Conservation (phyloP, 2,329 filamentous ascomycete genomes). For the Dissoconium aciculare region DNA sequence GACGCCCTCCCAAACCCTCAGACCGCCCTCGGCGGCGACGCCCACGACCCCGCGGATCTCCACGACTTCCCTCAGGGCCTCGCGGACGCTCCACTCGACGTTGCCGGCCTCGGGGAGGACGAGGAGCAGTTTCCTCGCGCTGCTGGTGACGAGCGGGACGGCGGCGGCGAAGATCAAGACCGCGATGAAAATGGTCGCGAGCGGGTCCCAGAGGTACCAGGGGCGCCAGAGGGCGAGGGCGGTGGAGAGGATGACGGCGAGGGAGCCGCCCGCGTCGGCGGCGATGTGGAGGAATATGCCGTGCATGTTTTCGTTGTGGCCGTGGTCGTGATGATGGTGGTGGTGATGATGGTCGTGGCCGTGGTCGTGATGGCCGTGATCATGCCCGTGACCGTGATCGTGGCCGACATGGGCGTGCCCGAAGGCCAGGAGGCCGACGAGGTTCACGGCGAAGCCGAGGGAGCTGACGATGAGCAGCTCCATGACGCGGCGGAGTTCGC, state of each 20-base stretch:
- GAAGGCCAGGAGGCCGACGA: slow-evolving; percentile 82
- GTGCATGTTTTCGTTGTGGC: slow-evolving; percentile 90
- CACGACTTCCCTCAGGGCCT: slow-evolving; percentile 68
- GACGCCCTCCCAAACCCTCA: too few relatives aligned
- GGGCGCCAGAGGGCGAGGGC: slow-evolving; percentile 71
- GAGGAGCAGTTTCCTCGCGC: slow-evolving; percentile 67
- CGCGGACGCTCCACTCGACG: slow-evolving; percentile 75
- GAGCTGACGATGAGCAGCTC: slow-evolving; percentile 83
- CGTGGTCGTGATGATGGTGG: slow-evolving; percentile 10
- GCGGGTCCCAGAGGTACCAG: slow-evolving; percentile 87
- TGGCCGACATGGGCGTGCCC: slow-evolving; percentile 39
- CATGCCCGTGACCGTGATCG: slow-evolving; percentile 38
- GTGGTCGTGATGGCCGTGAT: slow-evolving; percentile 42
- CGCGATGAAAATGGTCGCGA: slow-evolving; percentile 88
- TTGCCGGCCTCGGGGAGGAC: slow-evolving; percentile 66
- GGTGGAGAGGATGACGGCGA: slow-evolving; percentile 87
- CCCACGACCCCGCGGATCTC: slow-evolving; percentile 70
- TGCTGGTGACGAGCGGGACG: slow-evolving; percentile 71
- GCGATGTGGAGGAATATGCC: slow-evolving; percentile 93
- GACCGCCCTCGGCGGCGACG: too few relatives aligned
- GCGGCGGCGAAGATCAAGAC: slow-evolving; percentile 87
- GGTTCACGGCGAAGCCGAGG: slow-evolving; percentile 73
- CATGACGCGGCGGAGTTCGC: slow-evolving; percentile 65
- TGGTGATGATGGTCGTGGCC: slow-evolving; percentile 19
- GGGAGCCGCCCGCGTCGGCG: slow-evolving; percentile 85